These are phyloP conservation scores for Coprinopsis cinerea DNA, from an alignment of 768 basidiomycete species.

Conservation along the genomic window DNA sequence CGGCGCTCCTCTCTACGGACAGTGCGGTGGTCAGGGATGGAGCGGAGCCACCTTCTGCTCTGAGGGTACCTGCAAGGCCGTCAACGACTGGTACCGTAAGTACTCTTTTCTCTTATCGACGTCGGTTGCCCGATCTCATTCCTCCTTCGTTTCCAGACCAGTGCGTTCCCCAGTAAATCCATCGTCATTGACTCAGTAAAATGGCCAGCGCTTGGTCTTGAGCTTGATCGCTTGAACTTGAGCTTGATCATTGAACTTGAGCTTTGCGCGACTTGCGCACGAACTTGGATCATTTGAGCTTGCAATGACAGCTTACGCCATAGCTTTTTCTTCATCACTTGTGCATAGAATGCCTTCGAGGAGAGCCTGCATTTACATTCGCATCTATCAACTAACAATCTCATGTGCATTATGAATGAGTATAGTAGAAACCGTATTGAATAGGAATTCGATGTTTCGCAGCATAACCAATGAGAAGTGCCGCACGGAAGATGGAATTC, in stretches of 20 bases:
- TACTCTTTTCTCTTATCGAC: too few species aligned
- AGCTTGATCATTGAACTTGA: background rate
- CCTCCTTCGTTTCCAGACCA: too few species aligned
- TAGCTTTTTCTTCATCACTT: background rate
- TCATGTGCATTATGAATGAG: conserved; percentile 7
- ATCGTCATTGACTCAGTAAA: too few species aligned
- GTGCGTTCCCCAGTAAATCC: too few species aligned
- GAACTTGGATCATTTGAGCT: background rate
- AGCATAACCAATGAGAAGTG: conserved; percentile 19
- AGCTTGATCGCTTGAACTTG: background rate
- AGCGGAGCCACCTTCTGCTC: conserved; percentile 44
- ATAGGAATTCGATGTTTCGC: conserved; percentile 19
- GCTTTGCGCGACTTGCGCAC: background rate
- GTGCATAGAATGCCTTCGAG: background rate
- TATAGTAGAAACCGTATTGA: conserved; percentile 12
- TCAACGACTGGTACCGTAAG: conserved; percentile 22
- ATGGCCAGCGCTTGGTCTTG: background rate
- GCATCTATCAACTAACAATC: conserved; percentile 1
- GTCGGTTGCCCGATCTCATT: too few species aligned
- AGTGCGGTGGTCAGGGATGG: conserved; percentile 52
- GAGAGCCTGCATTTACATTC: too few species aligned
- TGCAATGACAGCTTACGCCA: background rate
- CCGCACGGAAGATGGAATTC: conserved; percentile 23
- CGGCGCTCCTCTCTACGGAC: conserved; percentile 1
- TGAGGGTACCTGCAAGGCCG: conserved; percentile 49